Evolutionary conservation across 1,139 yeast species (phyloP), one percentile per base, ranked within the genome.

Genomic region (Nakaseomyces bracarensis): DNA sequence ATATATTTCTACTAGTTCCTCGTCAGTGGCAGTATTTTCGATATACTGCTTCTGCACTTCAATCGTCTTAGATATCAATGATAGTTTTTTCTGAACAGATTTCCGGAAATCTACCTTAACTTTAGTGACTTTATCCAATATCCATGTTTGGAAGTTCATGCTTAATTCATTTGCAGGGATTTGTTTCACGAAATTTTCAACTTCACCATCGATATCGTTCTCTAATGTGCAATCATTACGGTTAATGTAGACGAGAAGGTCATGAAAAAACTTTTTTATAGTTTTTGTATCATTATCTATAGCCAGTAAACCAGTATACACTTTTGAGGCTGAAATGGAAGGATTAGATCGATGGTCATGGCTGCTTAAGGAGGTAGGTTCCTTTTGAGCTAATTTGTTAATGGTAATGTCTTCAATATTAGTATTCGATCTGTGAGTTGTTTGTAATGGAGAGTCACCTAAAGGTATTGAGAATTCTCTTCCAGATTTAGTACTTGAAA

Each of bases 61-160:
- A 43, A 56, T 57, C 14, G 50, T 42, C 4, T 33, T 39, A 39
- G 53, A 51, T 6, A 73, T 49, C 4, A 54, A 46, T 20, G 51
- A 45, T 23, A 74, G 47, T 3, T 80, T 82, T 22, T 66, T 57
- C 14, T 64, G 62, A 40, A 69, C 65, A 42, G 75, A 75, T 2
- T 49, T 51, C 31, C 64, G 64, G 49, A 74, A 74, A 20, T 66
- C 66, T 5, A 61, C 56, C 13, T 76, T 63, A 65, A 79, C 67
- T 33, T 61, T 65, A 7, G 67, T 63, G 37, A 73, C 65, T 30
- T 66, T 65, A 8, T 53, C 47, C 10, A 53, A 51, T 16, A 84
- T 64, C 95, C 95, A 86, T 47, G 82, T 75, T 40, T 70, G 70
- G 14, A 86, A 73, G 0, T 85, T 77, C 81, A 81, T 76, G 21